Percentiles rank a stretch among this genome's conserved stretches.
These are phyloP conservation scores for Fusarium foetens DNA, from an alignment of 2,329 filamentous ascomycete species.

Conservation along the genomic window DNA sequence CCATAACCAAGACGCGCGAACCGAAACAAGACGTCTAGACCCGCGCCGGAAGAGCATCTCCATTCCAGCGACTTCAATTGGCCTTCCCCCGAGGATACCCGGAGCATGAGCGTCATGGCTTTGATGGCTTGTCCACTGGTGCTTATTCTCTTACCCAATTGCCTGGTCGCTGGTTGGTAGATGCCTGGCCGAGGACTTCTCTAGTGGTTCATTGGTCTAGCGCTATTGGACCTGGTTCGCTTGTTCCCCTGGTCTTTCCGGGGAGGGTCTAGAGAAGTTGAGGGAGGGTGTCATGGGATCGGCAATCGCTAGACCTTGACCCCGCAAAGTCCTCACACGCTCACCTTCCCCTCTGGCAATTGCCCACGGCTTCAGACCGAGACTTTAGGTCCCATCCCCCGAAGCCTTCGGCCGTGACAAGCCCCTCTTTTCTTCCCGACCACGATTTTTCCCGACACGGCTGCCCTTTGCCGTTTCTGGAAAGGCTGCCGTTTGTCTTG, in stretches of 20 bases:
- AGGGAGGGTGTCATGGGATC: conserved; percentile 42
- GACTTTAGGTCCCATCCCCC: conserved; percentile 23
- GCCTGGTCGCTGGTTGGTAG: conserved; percentile 44
- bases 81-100: conserved; percentile 44
- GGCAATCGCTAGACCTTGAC: conserved; percentile 37
- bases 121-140: conserved; percentile 39
- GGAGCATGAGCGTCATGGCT: conserved; percentile 38
- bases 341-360: conserved; percentile 27
- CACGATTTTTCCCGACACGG: conserved; percentile 42
- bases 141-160: conserved; percentile 48
- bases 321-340: conserved; percentile 37
- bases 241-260: conserved; percentile 36
- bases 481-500: conserved; percentile 13
- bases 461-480: conserved; percentile 17
- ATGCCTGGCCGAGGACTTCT: conserved; percentile 31
- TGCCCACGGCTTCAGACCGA: conserved; percentile 38
- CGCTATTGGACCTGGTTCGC: conserved; percentile 30
- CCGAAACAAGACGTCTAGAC: conserved; percentile 19
- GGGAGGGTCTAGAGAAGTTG: background rate
- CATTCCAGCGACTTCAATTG: conserved; percentile 41
- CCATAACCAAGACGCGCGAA: conserved; percentile 7
- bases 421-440: conserved; percentile 37
- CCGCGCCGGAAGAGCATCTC: conserved; percentile 26
- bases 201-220: conserved; percentile 31
- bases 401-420: conserved; percentile 32